Percentiles rank a stretch among this genome's conserved stretches.
These are phyloP conservation scores for Casuarina glauca DNA, from an alignment of 306 rosid species.

Conservation along the genomic window DNA sequence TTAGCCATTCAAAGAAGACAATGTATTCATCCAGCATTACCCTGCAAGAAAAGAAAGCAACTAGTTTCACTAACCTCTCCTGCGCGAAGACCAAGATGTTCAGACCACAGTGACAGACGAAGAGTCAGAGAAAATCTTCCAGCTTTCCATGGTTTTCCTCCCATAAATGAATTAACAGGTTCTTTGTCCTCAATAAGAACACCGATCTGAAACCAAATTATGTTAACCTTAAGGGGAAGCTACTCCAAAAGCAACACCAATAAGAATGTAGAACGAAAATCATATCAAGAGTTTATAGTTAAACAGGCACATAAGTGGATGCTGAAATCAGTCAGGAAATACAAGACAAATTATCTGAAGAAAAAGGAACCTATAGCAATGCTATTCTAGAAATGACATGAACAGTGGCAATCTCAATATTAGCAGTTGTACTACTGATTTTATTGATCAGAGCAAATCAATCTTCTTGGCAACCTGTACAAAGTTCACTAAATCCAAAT, in stretches of 20 bases:
- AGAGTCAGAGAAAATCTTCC: conserved; percentile 85
- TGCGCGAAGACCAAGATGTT: conserved; percentile 81
- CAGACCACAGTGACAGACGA: conserved; percentile 89
- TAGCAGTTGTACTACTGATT: conserved; percentile 4
- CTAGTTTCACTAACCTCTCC: conserved; percentile 65
- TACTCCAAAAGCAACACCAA: conserved; percentile 7
- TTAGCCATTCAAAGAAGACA: background rate
- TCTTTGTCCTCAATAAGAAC: conserved; percentile 88
- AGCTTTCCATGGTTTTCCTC: conserved; percentile 91
- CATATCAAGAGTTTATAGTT: conserved; percentile 10
- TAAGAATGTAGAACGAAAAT: background rate
- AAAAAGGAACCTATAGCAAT: background rate
- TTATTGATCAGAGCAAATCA: background rate
- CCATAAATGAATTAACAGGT: conserved; percentile 66
- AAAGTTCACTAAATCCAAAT: background rate
- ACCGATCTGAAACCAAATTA: conserved; percentile 64
- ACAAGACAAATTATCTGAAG: conserved; percentile 13
- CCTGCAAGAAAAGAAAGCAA: background rate
- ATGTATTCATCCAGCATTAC: background rate
- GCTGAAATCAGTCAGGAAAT: conserved; percentile 4
- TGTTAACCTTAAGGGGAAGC: conserved; percentile 22
- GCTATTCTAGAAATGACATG: background rate
- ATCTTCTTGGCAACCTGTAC: background rate
- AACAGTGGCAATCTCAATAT: background rate
- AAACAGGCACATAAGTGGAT: conserved; percentile 1